A percentile compares a stretch with the other conserved stretches of the same genome.
Conservation (phyloP, 2,329 filamentous ascomycete species). For the Curvularia sp. region DNA sequence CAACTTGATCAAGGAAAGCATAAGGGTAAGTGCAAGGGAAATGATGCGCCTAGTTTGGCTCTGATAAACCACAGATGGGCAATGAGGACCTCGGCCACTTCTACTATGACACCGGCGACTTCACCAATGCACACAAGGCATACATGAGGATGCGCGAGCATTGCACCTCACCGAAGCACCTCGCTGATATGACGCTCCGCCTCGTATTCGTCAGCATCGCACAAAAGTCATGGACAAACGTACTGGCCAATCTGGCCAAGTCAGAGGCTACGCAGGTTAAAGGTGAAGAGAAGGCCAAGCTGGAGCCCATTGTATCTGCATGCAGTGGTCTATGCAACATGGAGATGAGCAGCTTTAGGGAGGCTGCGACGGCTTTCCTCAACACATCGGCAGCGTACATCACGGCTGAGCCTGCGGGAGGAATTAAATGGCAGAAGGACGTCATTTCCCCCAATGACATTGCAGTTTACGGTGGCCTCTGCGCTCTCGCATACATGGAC, state of each 20-base stretch:
- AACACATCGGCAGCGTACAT: constrained; percentile 62
- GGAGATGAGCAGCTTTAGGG: constrained; percentile 62
- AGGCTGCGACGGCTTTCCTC: constrained; percentile 77
- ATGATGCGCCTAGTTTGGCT: not conserved
- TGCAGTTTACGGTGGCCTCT: constrained; percentile 88
- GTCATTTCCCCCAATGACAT: constrained; percentile 85
- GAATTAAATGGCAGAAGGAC: constrained; percentile 68
- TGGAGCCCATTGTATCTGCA: constrained; percentile 69
- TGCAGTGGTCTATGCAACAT: constrained; percentile 69
- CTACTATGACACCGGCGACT: constrained; percentile 78
- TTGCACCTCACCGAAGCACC: constrained; percentile 81
- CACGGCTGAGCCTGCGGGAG: constrained; percentile 51
- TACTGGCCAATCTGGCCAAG: constrained; percentile 66
- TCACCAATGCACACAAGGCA: constrained; percentile 74
- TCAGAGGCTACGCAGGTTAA: constrained; percentile 61
- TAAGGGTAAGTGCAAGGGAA: constrained; percentile 65
- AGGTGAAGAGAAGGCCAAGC: constrained; percentile 64
- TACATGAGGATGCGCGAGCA: constrained; percentile 90
- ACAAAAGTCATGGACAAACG: constrained; percentile 76
- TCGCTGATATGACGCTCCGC: constrained; percentile 81
- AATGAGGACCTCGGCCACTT: constrained; percentile 91
- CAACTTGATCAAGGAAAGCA: constrained; percentile 96
- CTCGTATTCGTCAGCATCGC: constrained; percentile 78
- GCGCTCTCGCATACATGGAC: constrained; percentile 88
- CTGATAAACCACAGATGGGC: constrained; percentile 72